A percentile compares a stretch with the other conserved stretches of the same genome.
phyloP scores from a whole-genome alignment of 2,329 filamentous ascomycete species.

The Sclerotiophoma versabilis region DNA sequence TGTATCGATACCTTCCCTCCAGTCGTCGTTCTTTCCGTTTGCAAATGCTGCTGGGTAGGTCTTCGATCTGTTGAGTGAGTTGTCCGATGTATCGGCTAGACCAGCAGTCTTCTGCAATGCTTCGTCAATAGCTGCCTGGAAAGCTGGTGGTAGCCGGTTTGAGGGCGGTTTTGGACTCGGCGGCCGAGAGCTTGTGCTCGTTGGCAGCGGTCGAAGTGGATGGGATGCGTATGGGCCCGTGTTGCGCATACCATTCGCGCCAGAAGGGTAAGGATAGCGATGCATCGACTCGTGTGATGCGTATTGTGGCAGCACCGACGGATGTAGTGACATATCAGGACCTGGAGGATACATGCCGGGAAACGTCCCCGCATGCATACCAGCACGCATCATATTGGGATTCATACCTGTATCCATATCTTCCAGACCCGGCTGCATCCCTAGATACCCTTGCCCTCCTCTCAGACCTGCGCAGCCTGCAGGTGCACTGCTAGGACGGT shows the following conservation, averaged over 20 bases:
- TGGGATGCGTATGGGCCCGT: background rate
- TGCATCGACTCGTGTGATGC: background rate
- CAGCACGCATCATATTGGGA: background rate
- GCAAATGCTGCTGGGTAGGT: background rate
- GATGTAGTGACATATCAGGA: background rate
- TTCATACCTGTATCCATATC: background rate
- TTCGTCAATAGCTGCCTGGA: background rate
- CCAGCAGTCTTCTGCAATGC: background rate
- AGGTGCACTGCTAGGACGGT: background rate
- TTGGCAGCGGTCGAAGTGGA: background rate
- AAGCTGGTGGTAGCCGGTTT: background rate
- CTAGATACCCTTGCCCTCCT: background rate
- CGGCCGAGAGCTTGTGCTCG: background rate
- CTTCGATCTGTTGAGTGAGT: background rate
- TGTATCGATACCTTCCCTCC: conserved; percentile 35
- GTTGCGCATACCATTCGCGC: background rate
- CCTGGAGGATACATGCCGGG: background rate
- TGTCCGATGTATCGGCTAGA: background rate
- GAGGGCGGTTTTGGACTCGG: background rate
- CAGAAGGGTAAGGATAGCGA: background rate
- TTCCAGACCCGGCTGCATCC: background rate
- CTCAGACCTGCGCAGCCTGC: background rate
- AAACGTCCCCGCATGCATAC: background rate
- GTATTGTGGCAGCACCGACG: background rate
- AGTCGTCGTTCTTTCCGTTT: conserved; percentile 1